These are phyloP conservation scores for Plenodomus biglobosus DNA, from an alignment of 2,329 filamentous ascomycete genomes.

Conservation along the genomic window DNA sequence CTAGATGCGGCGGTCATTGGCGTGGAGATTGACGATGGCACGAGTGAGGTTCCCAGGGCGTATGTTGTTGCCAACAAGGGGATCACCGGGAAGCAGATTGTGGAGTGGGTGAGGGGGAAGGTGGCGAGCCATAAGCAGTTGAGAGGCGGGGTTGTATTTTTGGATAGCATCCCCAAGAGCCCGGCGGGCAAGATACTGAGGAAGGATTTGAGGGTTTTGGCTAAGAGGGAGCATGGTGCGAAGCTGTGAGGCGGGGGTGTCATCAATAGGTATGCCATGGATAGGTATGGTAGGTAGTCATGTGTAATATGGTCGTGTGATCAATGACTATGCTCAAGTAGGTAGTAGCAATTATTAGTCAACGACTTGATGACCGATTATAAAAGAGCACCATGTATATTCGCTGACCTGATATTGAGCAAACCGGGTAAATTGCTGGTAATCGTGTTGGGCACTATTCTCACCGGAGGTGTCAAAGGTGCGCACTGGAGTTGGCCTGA, in stretches of 20 bases:
- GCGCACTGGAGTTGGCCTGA: too few relatives aligned
- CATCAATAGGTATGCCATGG: too few relatives aligned
- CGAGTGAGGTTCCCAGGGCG: constrained; percentile 47
- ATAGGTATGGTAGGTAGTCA: too few relatives aligned
- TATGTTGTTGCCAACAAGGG: constrained; percentile 47
- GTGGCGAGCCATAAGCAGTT: constrained; percentile 10
- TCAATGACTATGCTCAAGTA: too few relatives aligned
- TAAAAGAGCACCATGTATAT: too few relatives aligned
- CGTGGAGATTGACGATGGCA: constrained; percentile 38
- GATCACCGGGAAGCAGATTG: constrained; percentile 36
- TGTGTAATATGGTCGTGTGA: too few relatives aligned
- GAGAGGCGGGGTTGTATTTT: not conserved
- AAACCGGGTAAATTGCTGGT: too few relatives aligned
- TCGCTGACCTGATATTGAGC: too few relatives aligned
- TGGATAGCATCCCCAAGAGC: not conserved
- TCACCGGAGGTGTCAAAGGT: too few relatives aligned
- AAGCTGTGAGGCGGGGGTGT: not conserved
- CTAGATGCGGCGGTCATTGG: constrained; percentile 53
- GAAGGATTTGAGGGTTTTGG: not conserved
- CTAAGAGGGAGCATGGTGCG: not conserved
- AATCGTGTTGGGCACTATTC: too few relatives aligned
- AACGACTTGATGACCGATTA: too few relatives aligned
- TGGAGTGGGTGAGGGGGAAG: constrained; percentile 35
- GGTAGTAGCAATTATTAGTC: too few relatives aligned
- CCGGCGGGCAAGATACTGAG: not conserved